A percentile compares a stretch with the other conserved stretches of the same genome.
phyloP scores from a whole-genome alignment of 2,329 filamentous ascomycete genomes.

The Diaporthe citrichinensis region DNA sequence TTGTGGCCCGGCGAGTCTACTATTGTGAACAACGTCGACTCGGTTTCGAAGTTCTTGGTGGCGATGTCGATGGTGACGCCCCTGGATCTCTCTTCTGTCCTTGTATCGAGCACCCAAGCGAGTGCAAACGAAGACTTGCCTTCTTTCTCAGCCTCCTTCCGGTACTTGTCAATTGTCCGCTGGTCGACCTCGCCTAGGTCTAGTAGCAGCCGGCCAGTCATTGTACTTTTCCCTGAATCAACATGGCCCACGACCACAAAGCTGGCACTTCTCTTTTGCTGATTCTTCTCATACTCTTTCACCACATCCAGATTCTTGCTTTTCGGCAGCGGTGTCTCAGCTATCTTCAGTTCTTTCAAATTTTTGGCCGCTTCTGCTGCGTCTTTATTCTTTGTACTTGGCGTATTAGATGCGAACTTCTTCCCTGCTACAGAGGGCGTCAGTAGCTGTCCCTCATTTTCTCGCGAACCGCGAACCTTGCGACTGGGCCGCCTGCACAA shows the following conservation, averaged over 20 bases:
- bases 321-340: constrained; percentile 70
- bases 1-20: constrained; percentile 94
- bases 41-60: constrained; percentile 93
- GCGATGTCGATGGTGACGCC: constrained; percentile 98
- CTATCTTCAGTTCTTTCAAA: constrained; percentile 57
- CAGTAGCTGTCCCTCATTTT: constrained; percentile 67
- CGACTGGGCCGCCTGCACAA: constrained; percentile 88
- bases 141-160: constrained; percentile 88
- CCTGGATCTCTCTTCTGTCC: constrained; percentile 87
- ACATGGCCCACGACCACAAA: constrained; percentile 99
- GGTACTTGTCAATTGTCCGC: constrained; percentile 88
- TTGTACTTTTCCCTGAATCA: constrained; percentile 96
- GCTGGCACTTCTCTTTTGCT: constrained; percentile 84
- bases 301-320: constrained; percentile 89
- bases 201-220: constrained; percentile 94
- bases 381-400: constrained; percentile 56
- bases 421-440: constrained; percentile 67
- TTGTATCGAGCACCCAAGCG: constrained; percentile 96
- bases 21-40: constrained; percentile 89
- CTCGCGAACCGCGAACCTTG: constrained; percentile 81
- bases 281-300: constrained; percentile 81
- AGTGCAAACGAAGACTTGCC: constrained; percentile 97
- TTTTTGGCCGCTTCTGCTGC: constrained; percentile 54
- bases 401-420: constrained; percentile 53
- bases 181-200: constrained; percentile 92